Base-by-base conservation (phyloP, 1,284 basidiomycete genomes). In the Sanghuangporus baumii region DNA sequence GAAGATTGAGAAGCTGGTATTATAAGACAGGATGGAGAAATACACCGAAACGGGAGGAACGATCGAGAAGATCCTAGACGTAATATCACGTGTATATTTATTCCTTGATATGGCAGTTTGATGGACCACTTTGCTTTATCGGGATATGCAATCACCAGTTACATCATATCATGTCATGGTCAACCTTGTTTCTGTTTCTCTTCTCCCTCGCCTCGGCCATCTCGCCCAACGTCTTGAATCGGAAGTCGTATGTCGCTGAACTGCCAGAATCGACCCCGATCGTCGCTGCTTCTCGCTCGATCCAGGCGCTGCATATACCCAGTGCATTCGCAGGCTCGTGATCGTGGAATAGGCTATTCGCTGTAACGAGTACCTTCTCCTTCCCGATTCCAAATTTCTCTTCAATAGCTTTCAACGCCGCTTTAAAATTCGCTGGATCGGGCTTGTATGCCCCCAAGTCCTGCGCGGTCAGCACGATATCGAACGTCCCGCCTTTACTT, bases 391-490 rank as follows among this genome's bases (percentile, higher is more conserved):
- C 74, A 59, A 77, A 78, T 6, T 81, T 75, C 6, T 76, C 72
- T 64, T 76, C 73, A 46, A 85, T 76, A 40, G 75, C 76, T 55
- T 77, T 74, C 43, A 90, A 70, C 37, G 79, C 81, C 38, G 78
- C 75, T 58, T 75, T 68, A 68, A 87, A 85, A 62, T 83, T 84
- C 34, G 76, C 78, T n/a, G 81, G 73, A 48, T 85, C 80, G 11
- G 86, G 88, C 69, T 91, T 91, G 73, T 89, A 91, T 43, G 80
- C 82, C 14, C 82, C 81, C 2, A 83, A 79, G 67, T 89, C 86
- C 69, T 88, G 79, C 14, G 87, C 87, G 6, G 87, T 90, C 66
- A 88, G 75, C 60, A 89, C 75, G 52, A 84, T 76, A 40, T 81
- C 79, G 72, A 90, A 90, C 7, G 57, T 50, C 18, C 60, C 56